A percentile compares a stretch with the other conserved stretches of the same genome.
These are phyloP conservation scores for Ceratorhiza oryzae-sativae DNA, from an alignment of 1,284 basidiomycete genomes.

Conservation along the genomic window DNA sequence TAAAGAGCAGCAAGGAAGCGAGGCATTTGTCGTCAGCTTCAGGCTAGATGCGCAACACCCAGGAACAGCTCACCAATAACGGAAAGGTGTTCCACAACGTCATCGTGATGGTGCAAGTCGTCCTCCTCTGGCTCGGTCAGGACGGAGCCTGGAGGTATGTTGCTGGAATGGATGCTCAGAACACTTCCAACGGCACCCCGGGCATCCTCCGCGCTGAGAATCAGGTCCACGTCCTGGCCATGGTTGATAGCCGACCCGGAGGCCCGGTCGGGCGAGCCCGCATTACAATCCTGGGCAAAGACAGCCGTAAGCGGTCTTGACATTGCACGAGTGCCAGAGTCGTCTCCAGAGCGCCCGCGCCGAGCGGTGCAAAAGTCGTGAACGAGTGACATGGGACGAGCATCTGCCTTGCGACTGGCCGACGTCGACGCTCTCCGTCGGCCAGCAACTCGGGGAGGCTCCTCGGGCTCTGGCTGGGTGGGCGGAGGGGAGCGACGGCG, in stretches of 20 bases:
- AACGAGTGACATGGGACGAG: conserved; percentile 16
- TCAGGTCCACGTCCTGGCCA: conserved; percentile 38
- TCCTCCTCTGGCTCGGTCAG: conserved; percentile 37
- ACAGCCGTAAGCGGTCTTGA: conserved; percentile 19
- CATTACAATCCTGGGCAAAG: neutral
- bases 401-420: conserved; percentile 1
- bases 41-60: neutral
- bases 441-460: neutral
- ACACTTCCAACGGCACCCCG: conserved; percentile 57
- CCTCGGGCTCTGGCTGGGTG: neutral
- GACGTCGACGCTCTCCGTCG: conserved; percentile 31
- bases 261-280: conserved; percentile 3
- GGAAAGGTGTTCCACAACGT: conserved; percentile 78
- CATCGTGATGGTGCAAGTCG: conserved; percentile 64
- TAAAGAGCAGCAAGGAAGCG: conserved; percentile 4
- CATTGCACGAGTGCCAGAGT: neutral
- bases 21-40: neutral
- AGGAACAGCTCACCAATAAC: conserved; percentile 65
- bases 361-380: conserved; percentile 15
- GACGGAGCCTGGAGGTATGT: conserved; percentile 37
- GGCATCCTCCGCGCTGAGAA: conserved; percentile 42
- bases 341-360: conserved; percentile 8
- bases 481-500: conserved; percentile 24
- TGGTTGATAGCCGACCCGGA: conserved; percentile 19
- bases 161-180: conserved; percentile 52